phyloP scores from a whole-genome alignment of 2,329 filamentous ascomycete species.

The Aspergillus amoenus region DNA sequence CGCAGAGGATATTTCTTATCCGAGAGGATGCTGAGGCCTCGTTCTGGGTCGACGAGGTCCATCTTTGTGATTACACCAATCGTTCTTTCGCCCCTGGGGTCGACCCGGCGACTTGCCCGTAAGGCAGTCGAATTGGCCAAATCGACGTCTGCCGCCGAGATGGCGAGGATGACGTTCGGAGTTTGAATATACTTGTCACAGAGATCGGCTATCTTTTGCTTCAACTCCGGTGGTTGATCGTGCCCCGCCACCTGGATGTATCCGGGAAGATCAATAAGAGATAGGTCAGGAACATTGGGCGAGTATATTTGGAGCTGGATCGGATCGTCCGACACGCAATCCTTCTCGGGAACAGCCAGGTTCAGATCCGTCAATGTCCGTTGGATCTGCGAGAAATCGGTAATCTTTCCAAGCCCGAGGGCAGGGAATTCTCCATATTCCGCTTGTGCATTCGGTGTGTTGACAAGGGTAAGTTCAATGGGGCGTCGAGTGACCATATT shows the following conservation, averaged over 20 bases:
- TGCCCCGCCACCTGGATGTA: slow-evolving; percentile 95
- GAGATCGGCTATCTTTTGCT: slow-evolving; percentile 91
- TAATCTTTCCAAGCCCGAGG: slow-evolving; percentile 82
- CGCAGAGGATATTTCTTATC: slow-evolving; percentile 93
- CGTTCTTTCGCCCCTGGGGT: slow-evolving; percentile 90
- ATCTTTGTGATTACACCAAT: slow-evolving; percentile 99
- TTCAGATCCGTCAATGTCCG: slow-evolving; percentile 94
- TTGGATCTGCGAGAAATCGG: slow-evolving; percentile 81
- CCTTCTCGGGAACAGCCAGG: slow-evolving; percentile 80
- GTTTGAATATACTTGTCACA: slow-evolving; percentile 98
- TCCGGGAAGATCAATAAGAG: slow-evolving; percentile 90
- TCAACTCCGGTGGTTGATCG: slow-evolving; percentile 86
- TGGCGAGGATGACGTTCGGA: slow-evolving; percentile 94
- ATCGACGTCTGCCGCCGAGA: slow-evolving; percentile 96
- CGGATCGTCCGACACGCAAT: slow-evolving; percentile 94
- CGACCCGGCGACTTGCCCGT: slow-evolving; percentile 83
- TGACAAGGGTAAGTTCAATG: slow-evolving; percentile 93
- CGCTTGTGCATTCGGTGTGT: slow-evolving; percentile 79
- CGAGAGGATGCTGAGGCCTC: slow-evolving; percentile 74
- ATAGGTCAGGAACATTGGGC: slow-evolving; percentile 90
- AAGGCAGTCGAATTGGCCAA: slow-evolving; percentile 93
- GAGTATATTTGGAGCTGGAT: slow-evolving; percentile 96
- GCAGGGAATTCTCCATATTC: slow-evolving; percentile 98
- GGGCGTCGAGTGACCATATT: slow-evolving; percentile 98
- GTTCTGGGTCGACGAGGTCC: slow-evolving; percentile 85